These are phyloP conservation scores for Epichloe gansuensis DNA, from an alignment of 2,329 filamentous ascomycete genomes.

Conservation along the genomic window DNA sequence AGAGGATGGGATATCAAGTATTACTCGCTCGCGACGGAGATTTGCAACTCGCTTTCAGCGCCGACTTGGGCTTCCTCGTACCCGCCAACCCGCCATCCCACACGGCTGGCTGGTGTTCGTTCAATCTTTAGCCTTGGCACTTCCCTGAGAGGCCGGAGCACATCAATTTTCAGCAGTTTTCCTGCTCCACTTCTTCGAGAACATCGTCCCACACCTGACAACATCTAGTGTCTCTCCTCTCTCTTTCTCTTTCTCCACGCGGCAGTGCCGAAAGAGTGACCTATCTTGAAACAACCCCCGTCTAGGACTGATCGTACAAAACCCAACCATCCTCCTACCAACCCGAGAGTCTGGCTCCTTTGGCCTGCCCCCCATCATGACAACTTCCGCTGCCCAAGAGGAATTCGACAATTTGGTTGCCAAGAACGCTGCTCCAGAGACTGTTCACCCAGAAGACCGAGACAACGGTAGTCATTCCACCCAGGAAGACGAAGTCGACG, in stretches of 20 bases:
- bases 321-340: background rate
- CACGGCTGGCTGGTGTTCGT: no score
- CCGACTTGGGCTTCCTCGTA: background rate
- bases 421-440: conserved; percentile 36
- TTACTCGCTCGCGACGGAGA: background rate
- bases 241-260: conserved; percentile 2
- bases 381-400: conserved; percentile 51
- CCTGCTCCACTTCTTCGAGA: conserved; percentile 21
- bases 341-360: background rate
- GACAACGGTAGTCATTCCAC: conserved; percentile 32
- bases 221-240: conserved; percentile 1
- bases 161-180: background rate
- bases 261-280: conserved; percentile 1
- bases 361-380: conserved; percentile 31
- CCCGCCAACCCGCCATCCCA: background rate
- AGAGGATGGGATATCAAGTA: background rate
- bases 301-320: background rate
- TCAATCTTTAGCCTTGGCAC: no score
- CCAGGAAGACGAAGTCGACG: conserved; percentile 43
- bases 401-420: conserved; percentile 53
- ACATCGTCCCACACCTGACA: conserved; percentile 14
- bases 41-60: background rate
- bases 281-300: background rate
- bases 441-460: conserved; percentile 47
- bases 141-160: no score